A percentile compares a stretch with the other conserved stretches of the same genome.
Conservation (phyloP, 768 basidiomycete species). For the Leccinum barrowsii region DNA sequence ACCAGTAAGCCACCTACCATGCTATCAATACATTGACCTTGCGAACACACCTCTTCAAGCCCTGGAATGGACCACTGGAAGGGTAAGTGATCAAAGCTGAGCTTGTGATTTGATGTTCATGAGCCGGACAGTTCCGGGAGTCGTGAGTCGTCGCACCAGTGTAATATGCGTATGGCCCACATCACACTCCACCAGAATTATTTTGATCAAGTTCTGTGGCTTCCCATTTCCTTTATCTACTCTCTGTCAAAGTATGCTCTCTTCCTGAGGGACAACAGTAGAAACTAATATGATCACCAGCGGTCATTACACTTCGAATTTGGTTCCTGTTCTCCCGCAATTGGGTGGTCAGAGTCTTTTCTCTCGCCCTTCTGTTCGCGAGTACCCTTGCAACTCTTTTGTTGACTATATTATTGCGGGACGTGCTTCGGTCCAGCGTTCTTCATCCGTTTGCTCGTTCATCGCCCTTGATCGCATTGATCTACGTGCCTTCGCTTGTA, state of each 20-base stretch:
- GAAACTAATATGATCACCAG: conserved; percentile 2
- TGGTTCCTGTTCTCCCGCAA: conserved; percentile 14
- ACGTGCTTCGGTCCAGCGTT: not conserved
- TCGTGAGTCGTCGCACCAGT: not conserved
- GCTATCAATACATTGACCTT: not conserved
- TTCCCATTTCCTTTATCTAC: conserved; percentile 3
- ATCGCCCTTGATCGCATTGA: not conserved
- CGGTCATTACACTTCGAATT: conserved; percentile 11
- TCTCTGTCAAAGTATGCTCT: conserved; percentile 11
- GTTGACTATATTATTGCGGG: not conserved
- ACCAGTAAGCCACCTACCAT: not conserved
- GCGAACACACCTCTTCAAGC: not conserved
- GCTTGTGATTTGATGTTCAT: not conserved
- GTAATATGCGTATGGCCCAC: not conserved
- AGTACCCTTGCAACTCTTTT: not conserved
- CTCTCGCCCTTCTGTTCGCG: not conserved
- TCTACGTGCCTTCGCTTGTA: conserved; percentile 17
- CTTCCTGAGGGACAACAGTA: not conserved
- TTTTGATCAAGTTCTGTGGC: conserved; percentile 1
- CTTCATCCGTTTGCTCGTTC: not conserved
- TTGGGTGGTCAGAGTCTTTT: not conserved
- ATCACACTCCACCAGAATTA: not conserved
- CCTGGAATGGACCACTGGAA: not conserved
- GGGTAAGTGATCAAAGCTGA: not conserved
- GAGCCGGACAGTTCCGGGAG: not conserved